A percentile compares a stretch with the other conserved stretches of the same genome.
Conservation (phyloP, 2,329 filamentous ascomycete species). For the Trematosphaeria pertusa region DNA sequence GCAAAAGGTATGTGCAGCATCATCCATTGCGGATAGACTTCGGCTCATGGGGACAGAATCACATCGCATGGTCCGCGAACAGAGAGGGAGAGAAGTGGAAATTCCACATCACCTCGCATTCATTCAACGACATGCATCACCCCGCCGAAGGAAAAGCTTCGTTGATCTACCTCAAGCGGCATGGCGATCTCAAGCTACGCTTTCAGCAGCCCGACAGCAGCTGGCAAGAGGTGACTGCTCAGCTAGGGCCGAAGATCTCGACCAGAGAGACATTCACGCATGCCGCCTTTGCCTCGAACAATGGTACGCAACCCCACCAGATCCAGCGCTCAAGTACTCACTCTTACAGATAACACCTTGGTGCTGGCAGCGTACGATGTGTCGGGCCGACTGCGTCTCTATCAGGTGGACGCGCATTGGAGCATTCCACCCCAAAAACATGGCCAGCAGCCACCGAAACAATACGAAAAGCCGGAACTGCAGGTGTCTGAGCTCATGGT, state of each 20-base stretch:
- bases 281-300: constrained; percentile 65
- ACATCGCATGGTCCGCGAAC: constrained; percentile 49
- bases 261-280: constrained; percentile 58
- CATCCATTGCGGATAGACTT: background rate
- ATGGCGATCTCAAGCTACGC: constrained; percentile 75
- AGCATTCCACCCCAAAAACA: constrained; percentile 65
- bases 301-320: constrained; percentile 58
- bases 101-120: constrained; percentile 71
- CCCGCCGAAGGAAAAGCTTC: constrained; percentile 74
- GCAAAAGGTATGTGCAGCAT: constrained; percentile 37
- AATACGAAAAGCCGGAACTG: constrained; percentile 47
- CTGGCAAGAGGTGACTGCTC: constrained; percentile 75
- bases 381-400: constrained; percentile 75
- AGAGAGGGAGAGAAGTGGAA: constrained; percentile 63
- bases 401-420: constrained; percentile 79
- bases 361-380: constrained; percentile 72
- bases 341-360: constrained; percentile 54
- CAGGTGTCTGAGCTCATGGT: constrained; percentile 36
- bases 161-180: constrained; percentile 76
- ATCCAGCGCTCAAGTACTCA: constrained; percentile 8
- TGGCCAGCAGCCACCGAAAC: constrained; percentile 52
- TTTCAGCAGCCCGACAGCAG: constrained; percentile 77
- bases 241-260: constrained; percentile 75
- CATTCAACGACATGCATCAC: constrained; percentile 75
- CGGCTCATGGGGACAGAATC: constrained; percentile 34